Percentiles rank a stretch among this genome's conserved stretches.
Evolutionary conservation across 2,329 filamentous ascomycete species (phyloP).

Genomic region (Colletotrichum sp.): DNA sequence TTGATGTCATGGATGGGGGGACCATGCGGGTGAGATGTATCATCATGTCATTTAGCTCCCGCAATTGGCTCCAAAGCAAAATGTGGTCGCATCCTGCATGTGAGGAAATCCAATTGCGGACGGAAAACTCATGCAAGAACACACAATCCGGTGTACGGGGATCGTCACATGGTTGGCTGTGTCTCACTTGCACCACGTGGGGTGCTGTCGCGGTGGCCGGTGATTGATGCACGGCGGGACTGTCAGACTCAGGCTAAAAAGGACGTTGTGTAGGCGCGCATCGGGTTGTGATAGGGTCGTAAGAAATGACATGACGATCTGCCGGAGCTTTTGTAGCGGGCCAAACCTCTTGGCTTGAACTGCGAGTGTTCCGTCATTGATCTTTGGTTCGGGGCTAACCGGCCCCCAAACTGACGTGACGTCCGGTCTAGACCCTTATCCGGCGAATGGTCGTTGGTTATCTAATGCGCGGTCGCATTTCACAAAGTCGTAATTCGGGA

Average conservation of each 20-base stretch:
- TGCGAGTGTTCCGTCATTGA: background rate
- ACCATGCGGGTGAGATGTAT: background rate
- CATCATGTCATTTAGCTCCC: background rate
- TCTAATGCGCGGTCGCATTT: background rate
- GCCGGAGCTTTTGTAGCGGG: background rate
- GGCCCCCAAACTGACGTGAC: background rate
- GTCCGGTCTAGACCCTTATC: background rate
- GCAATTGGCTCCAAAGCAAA: background rate
- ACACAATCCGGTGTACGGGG: background rate
- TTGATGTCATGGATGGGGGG: slow-evolving; percentile 2
- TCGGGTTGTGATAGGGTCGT: background rate
- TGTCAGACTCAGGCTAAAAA: background rate
- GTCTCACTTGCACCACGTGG: background rate
- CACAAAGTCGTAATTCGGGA: background rate
- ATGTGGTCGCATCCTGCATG: background rate
- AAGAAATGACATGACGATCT: background rate
- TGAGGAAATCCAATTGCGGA: background rate
- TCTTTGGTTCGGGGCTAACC: background rate
- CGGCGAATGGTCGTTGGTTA: background rate
- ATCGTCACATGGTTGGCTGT: background rate
- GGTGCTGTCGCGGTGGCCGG: background rate
- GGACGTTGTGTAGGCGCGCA: background rate
- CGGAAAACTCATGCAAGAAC: background rate
- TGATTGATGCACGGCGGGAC: background rate
- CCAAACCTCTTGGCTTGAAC: background rate